phyloP scores from a whole-genome alignment of 441 rosid genomes.

The Euphorbia schlechtendalii region DNA sequence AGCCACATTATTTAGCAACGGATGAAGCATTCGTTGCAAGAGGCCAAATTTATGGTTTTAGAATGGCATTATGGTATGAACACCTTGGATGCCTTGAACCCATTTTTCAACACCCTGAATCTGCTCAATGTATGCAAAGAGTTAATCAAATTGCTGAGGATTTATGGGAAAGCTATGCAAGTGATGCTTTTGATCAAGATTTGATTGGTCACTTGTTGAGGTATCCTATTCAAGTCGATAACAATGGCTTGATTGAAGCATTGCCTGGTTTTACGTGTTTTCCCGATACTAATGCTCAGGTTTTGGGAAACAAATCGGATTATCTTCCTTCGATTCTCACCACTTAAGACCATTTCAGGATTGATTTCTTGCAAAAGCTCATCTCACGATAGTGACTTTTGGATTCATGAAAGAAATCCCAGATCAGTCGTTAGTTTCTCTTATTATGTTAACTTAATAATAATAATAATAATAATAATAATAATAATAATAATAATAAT shows the following conservation, averaged over 20 bases:
- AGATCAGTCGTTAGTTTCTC: too few relatives aligned
- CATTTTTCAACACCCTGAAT: slow-evolving; percentile 57
- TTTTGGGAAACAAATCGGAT: slow-evolving; percentile 72
- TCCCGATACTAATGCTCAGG: slow-evolving; percentile 87
- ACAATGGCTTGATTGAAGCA: slow-evolving; percentile 46
- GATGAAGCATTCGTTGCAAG: slow-evolving; percentile 34
- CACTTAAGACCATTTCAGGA: slow-evolving; percentile 41
- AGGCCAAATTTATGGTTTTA: slow-evolving; percentile 80
- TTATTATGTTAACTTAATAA: too few relatives aligned
- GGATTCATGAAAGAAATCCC: too few relatives aligned
- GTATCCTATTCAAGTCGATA: slow-evolving; percentile 61
- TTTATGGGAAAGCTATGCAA: slow-evolving; percentile 69
- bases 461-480: too few relatives aligned
- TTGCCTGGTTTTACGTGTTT: slow-evolving; percentile 52
- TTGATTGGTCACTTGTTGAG: slow-evolving; percentile 70
- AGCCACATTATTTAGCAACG: slow-evolving; percentile 68
- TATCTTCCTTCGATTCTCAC: slow-evolving; percentile 86
- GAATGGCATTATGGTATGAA: slow-evolving; percentile 88
- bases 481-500: too few relatives aligned
- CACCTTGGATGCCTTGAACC: slow-evolving; percentile 67
- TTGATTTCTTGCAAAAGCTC: too few relatives aligned
- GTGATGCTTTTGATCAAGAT: slow-evolving; percentile 59
- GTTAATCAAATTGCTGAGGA: slow-evolving; percentile 59
- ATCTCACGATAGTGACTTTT: too few relatives aligned
- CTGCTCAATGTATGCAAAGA: slow-evolving; percentile 37